Percentiles rank a stretch among this genome's conserved stretches.
Conservation (phyloP, 73 alveolate species). For the Breviolum minutum region DNA sequence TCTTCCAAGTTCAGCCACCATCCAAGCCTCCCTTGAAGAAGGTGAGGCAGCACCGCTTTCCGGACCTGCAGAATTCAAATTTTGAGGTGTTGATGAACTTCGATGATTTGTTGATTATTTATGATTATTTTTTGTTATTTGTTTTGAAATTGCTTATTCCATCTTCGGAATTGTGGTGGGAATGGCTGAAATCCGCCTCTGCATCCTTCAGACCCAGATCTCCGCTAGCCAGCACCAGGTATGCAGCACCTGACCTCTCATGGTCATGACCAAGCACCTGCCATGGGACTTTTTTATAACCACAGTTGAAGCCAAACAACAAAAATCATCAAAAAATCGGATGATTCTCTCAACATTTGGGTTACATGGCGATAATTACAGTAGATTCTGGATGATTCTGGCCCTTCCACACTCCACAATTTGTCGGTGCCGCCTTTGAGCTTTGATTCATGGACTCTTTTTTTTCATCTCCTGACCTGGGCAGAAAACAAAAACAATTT, state of each 20-base stretch:
- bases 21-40: slow-evolving; percentile 22
- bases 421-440: background rate
- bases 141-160: no score
- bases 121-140: no score
- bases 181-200: background rate
- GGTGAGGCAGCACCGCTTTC: slow-evolving; percentile 56
- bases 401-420: background rate
- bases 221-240: slow-evolving; percentile 38
- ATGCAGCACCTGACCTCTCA: slow-evolving; percentile 9
- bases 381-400: no score
- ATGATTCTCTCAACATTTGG: no score
- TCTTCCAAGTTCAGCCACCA: background rate
- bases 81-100: no score
- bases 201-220: slow-evolving; percentile 3
- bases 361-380: no score
- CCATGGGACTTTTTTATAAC: background rate
- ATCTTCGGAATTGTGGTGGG: no score
- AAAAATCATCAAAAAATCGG: no score
- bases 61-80: background rate
- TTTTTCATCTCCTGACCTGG: background rate
- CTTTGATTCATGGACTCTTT: background rate
- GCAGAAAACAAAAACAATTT: no score
- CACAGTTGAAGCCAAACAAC: no score
- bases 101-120: no score
- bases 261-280: slow-evolving; percentile 51